Percentiles rank a stretch among this genome's conserved stretches.
Conservation (phyloP, 2,329 filamentous ascomycete species). For the Colletotrichum euphorbiae region DNA sequence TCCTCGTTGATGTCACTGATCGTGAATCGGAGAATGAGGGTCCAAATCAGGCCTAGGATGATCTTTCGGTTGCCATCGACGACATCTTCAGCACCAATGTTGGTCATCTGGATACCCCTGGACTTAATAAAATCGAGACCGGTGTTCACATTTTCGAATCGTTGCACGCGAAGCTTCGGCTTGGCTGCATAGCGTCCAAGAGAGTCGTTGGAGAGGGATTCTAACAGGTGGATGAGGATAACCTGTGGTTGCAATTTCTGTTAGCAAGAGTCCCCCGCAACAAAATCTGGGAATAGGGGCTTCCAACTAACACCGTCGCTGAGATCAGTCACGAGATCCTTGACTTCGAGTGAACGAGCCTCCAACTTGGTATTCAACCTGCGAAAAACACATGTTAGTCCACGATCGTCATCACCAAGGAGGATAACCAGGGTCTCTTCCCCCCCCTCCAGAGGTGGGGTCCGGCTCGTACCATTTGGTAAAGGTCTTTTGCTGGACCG, state of each 20-base stretch:
- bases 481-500: conserved; percentile 98
- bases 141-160: conserved; percentile 98
- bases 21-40: conserved; percentile 95
- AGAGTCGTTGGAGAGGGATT: conserved; percentile 94
- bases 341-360: conserved; percentile 80
- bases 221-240: conserved; percentile 94
- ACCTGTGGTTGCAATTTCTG: conserved; percentile 66
- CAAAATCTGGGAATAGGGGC: conserved; percentile 22
- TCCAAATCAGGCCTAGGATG: conserved; percentile 97
- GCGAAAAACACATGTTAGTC: conserved; percentile 33
- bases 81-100: conserved; percentile 97
- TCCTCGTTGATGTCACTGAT: conserved; percentile 99
- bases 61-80: conserved; percentile 99
- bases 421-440: conserved; percentile 14
- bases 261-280: conserved; percentile 39
- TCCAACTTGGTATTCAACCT: conserved; percentile 98
- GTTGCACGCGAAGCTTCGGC: conserved; percentile 94
- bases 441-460: conserved; percentile 5
- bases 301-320: conserved; percentile 84
- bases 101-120: conserved; percentile 95
- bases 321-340: conserved; percentile 88
- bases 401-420: conserved; percentile 2
- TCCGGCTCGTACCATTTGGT: conserved; percentile 79
- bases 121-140: conserved; percentile 93
- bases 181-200: conserved; percentile 97